These are phyloP conservation scores for Fistulifera pelliculosa DNA, from an alignment of 108 stramenopile genomes.

Conservation along the genomic window DNA sequence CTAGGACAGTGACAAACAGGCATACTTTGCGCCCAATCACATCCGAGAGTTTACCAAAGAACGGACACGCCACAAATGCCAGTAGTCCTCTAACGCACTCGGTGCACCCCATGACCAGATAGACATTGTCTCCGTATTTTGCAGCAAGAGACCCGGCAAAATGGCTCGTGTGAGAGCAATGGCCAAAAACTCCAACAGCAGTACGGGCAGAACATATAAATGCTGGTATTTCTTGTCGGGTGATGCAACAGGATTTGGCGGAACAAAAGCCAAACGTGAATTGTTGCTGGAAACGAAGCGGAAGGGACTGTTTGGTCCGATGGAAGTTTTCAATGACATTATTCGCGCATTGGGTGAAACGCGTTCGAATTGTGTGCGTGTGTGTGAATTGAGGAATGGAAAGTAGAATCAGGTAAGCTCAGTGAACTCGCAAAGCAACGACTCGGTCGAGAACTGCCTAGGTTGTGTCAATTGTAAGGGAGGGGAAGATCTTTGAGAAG, in stretches of 20 bases:
- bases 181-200: conserved; percentile 90
- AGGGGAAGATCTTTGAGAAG: too few relatives aligned
- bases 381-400: too few relatives aligned
- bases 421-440: too few relatives aligned
- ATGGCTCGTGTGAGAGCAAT: conserved; percentile 76
- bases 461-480: too few relatives aligned
- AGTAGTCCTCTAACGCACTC: conserved; percentile 88
- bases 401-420: too few relatives aligned
- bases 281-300: too few relatives aligned
- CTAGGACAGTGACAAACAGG: conserved; percentile 83
- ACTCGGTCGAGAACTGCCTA: too few relatives aligned
- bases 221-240: conserved; percentile 18
- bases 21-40: conserved; percentile 69
- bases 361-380: too few relatives aligned
- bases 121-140: conserved; percentile 59
- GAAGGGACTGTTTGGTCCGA: too few relatives aligned
- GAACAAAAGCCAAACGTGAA: too few relatives aligned
- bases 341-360: too few relatives aligned
- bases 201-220: conserved; percentile 83
- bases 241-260: neutral
- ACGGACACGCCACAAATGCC: conserved; percentile 87
- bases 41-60: conserved; percentile 88
- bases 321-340: too few relatives aligned
- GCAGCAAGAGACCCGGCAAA: conserved; percentile 63
- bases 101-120: conserved; percentile 75